These are phyloP conservation scores for Akanthomyces dipterigenus DNA, from an alignment of 2,329 filamentous ascomycete genomes.

Conservation along the genomic window DNA sequence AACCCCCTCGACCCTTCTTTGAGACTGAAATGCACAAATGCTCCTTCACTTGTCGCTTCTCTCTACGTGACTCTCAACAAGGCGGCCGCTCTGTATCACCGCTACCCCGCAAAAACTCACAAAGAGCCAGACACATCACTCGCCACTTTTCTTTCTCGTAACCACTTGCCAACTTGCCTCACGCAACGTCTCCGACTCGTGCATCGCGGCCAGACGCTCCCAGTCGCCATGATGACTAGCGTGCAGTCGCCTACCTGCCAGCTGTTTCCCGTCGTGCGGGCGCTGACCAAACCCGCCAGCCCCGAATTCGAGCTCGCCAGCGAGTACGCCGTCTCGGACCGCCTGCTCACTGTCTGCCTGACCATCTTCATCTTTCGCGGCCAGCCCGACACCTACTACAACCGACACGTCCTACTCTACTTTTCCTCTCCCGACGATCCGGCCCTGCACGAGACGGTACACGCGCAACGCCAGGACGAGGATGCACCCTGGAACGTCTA, in stretches of 20 bases:
- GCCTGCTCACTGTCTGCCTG: constrained; percentile 9
- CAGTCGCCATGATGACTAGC: neutral
- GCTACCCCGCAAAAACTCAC: constrained; percentile 3
- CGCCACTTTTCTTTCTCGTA: constrained; percentile 2
- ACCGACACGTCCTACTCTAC: constrained; percentile 14
- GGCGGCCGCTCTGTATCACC: neutral
- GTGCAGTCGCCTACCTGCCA: neutral
- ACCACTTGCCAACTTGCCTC: neutral
- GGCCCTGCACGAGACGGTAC: constrained; percentile 13
- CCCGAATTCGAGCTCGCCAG: neutral
- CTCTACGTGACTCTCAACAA: neutral
- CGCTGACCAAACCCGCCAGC: neutral
- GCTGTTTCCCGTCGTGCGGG: neutral
- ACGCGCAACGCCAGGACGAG: constrained; percentile 12
- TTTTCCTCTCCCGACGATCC: constrained; percentile 15
- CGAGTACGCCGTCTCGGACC: constrained; percentile 8
- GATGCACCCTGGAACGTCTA: constrained; percentile 8
- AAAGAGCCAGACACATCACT: neutral
- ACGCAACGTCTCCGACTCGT: neutral
- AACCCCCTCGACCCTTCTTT: no score
- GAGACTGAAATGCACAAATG: neutral
- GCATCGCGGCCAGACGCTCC: neutral
- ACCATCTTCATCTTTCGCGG: constrained; percentile 14
- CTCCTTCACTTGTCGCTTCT: neutral
- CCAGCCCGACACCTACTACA: constrained; percentile 13